These are phyloP conservation scores for Stachybotrys chlorohalonatus DNA, from an alignment of 2,329 filamentous ascomycete genomes.

Conservation along the genomic window DNA sequence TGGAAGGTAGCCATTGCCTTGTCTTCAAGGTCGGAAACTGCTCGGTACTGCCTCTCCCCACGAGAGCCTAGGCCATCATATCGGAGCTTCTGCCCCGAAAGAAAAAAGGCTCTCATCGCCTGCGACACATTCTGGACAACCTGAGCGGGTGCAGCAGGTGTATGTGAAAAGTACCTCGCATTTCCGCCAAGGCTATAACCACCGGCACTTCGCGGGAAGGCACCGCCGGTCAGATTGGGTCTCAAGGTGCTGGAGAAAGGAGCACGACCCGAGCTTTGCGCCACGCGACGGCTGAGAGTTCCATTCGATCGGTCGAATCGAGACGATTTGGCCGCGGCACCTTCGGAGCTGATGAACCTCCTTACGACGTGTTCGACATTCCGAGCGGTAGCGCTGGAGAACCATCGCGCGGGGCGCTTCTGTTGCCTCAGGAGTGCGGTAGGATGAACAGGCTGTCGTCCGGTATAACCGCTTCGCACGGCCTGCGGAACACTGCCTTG, in stretches of 20 bases:
- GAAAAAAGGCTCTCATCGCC: slow-evolving; percentile 81
- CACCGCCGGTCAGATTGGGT: slow-evolving; percentile 84
- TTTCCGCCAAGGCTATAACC: slow-evolving; percentile 73
- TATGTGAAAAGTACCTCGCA: slow-evolving; percentile 84
- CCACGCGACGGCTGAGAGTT: slow-evolving; percentile 39
- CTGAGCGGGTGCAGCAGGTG: slow-evolving; percentile 75
- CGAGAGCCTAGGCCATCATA: slow-evolving; percentile 69
- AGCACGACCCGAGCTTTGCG: slow-evolving; percentile 61
- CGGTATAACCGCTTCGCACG: slow-evolving; percentile 27
- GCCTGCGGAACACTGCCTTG: slow-evolving; percentile 37
- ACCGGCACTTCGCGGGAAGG: slow-evolving; percentile 74
- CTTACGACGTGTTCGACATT: slow-evolving; percentile 36
- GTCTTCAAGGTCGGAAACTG: slow-evolving; percentile 66
- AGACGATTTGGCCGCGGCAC: slow-evolving; percentile 14
- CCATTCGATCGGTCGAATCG: slow-evolving; percentile 40
- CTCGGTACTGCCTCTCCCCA: slow-evolving; percentile 72
- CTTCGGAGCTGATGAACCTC: slow-evolving; percentile 39
- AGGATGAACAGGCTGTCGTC: slow-evolving; percentile 44
- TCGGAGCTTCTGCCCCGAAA: slow-evolving; percentile 81
- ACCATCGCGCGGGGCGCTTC: slow-evolving; percentile 34
- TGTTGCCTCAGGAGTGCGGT: slow-evolving; percentile 42
- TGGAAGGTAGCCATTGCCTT: slow-evolving; percentile 61
- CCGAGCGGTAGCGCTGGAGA: slow-evolving; percentile 33
- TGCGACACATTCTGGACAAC: slow-evolving; percentile 93
- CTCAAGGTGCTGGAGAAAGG: slow-evolving; percentile 85